phyloP scores from a whole-genome alignment of 306 rosid genomes.

The Arachis hypogaea region DNA sequence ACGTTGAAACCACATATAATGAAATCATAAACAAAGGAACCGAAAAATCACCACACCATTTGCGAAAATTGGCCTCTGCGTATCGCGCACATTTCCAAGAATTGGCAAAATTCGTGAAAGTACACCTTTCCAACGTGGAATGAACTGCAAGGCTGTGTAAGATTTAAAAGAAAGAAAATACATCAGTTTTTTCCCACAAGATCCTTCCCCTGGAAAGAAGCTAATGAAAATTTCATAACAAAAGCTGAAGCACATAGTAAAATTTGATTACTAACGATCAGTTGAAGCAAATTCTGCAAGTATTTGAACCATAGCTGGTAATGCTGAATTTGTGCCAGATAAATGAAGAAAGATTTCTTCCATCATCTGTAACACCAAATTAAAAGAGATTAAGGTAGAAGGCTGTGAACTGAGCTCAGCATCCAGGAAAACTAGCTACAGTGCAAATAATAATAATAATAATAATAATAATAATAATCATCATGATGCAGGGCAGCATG shows the following conservation, averaged over 20 bases:
- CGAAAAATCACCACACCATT: conserved; percentile 63
- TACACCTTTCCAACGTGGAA: conserved; percentile 87
- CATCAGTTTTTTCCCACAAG: conserved; percentile 38
- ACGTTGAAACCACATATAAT: conserved; percentile 32
- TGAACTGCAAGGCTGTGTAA: conserved; percentile 82
- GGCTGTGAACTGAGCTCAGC: conserved; percentile 18
- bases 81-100: conserved; percentile 92
- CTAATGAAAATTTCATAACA: conserved; percentile 2
- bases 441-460: background rate
- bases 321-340: conserved; percentile 79
- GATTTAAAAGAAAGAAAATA: conserved; percentile 38
- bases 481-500: background rate
- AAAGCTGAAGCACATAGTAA: conserved; percentile 28
- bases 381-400: conserved; percentile 29
- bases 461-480: conserved; percentile 2
- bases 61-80: conserved; percentile 84
- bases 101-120: conserved; percentile 94
- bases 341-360: conserved; percentile 92
- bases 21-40: conserved; percentile 31
- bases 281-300: conserved; percentile 91
- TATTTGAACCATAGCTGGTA: conserved; percentile 88
- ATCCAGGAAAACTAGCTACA: conserved; percentile 28
- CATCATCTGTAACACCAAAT: conserved; percentile 80
- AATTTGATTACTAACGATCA: conserved; percentile 66
- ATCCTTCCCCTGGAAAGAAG: background rate